phyloP scores from a whole-genome alignment of 192 early-diverging fungal species.

The Coemansia javaensis region DNA sequence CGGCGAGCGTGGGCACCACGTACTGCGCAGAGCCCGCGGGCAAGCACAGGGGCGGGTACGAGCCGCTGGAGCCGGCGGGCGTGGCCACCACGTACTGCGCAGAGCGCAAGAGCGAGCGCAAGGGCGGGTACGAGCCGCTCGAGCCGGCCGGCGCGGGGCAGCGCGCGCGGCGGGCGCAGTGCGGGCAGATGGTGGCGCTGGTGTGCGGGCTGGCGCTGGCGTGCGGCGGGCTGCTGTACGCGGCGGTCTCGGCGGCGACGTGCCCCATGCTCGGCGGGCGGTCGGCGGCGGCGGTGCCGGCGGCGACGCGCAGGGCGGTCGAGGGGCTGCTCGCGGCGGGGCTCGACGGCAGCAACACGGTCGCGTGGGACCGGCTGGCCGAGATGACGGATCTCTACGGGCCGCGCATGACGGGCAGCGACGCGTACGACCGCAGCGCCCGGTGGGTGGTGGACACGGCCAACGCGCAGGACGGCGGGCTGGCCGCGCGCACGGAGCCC shows the following conservation, averaged over 20 bases:
- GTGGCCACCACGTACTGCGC: no score
- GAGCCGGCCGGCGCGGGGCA: background rate
- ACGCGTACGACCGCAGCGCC: conserved; percentile 49
- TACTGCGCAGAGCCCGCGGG: background rate
- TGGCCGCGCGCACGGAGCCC: conserved; percentile 54
- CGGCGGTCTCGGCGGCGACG: background rate
- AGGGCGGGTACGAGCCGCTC: conserved; percentile 21
- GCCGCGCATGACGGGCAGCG: conserved; percentile 53
- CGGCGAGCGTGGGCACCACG: no score
- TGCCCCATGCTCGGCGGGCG: background rate
- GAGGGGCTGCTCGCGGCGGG: conserved; percentile 23
- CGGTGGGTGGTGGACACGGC: conserved; percentile 51
- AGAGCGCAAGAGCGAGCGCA: no score
- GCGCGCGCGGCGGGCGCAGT: background rate
- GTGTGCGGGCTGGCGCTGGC: conserved; percentile 7
- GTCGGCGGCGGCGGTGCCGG: conserved; percentile 5
- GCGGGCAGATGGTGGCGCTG: conserved; percentile 16
- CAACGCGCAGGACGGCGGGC: conserved; percentile 27
- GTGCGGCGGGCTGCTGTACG: conserved; percentile 6
- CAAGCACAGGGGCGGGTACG: no score
- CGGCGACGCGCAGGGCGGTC: conserved; percentile 24
- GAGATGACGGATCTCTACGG: conserved; percentile 62
- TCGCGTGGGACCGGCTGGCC: conserved; percentile 58
- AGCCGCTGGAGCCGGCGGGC: conserved; percentile 3
- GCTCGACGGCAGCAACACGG: conserved; percentile 31